A percentile compares a stretch with the other conserved stretches of the same genome.
Evolutionary conservation across 2,329 filamentous ascomycete species (phyloP).

Genomic region (Thelonectria blattea): DNA sequence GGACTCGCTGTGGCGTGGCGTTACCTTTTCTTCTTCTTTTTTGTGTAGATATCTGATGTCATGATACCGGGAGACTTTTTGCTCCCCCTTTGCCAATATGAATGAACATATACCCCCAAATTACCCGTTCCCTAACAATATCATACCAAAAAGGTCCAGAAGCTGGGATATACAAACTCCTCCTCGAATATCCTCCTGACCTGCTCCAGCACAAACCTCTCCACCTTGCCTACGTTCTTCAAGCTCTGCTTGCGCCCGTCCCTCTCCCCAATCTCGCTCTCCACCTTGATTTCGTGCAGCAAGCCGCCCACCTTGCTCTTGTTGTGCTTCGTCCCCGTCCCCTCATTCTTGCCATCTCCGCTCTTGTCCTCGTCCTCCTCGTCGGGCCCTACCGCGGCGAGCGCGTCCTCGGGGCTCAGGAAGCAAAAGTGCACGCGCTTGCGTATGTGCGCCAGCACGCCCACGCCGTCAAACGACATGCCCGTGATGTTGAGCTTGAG

Average conservation of each 20-base stretch:
- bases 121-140: background rate
- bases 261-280: conserved; percentile 95
- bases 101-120: conserved; percentile 19
- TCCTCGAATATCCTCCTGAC: conserved; percentile 97
- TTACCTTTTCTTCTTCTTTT: background rate
- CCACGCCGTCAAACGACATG: conserved; percentile 92
- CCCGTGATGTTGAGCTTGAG: conserved; percentile 95
- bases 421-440: conserved; percentile 94
- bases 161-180: conserved; percentile 97
- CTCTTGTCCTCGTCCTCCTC: conserved; percentile 46
- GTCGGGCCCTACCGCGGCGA: conserved; percentile 68
- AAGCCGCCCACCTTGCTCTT: conserved; percentile 68
- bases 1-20: conserved; percentile 17
- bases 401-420: conserved; percentile 86
- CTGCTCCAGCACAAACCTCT: conserved; percentile 95
- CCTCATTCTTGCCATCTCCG: conserved; percentile 25
- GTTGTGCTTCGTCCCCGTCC: conserved; percentile 32
- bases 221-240: conserved; percentile 98
- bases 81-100: conserved; percentile 28
- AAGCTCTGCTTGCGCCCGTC: conserved; percentile 92
- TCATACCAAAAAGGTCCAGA: conserved; percentile 94
- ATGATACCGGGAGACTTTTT: conserved; percentile 7
- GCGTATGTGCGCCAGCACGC: conserved; percentile 88
- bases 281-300: conserved; percentile 90
- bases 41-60: conserved; percentile 3